phyloP scores from a whole-genome alignment of 179 eudicot genomes.

The Heliamphora pulchella region DNA sequence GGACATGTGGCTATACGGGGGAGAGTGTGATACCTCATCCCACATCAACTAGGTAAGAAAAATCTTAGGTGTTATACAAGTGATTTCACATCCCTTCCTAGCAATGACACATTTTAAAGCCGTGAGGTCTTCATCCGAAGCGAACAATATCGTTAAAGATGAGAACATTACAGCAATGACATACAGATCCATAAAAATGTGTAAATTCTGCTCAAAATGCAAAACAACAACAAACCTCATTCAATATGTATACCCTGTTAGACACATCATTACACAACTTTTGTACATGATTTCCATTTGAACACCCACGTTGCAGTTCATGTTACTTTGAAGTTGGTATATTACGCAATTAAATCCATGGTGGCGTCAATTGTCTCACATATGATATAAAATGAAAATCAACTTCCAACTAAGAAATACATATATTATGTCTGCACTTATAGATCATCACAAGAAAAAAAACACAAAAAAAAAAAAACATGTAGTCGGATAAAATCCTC shows the following conservation, averaged over 20 bases:
- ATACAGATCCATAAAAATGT: background rate
- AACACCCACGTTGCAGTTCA: conserved; percentile 2
- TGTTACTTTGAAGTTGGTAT: background rate
- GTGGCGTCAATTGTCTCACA: background rate
- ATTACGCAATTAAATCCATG: background rate
- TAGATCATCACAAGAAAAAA: background rate
- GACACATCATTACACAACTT: background rate
- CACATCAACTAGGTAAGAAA: too few species aligned
- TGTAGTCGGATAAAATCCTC: background rate
- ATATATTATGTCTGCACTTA: background rate
- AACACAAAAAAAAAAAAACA: background rate
- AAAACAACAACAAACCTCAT: background rate
- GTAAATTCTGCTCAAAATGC: background rate
- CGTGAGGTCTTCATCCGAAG: too few species aligned
- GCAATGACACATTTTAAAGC: too few species aligned
- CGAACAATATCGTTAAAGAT: too few species aligned
- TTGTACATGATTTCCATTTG: background rate
- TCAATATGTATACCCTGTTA: background rate
- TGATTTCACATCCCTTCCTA: too few species aligned
- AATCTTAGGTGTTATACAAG: too few species aligned
- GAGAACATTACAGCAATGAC: too few species aligned
- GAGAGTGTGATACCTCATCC: too few species aligned
- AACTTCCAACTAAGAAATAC: background rate
- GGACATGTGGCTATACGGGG: too few species aligned
- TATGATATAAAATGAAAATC: background rate